Conservation (phyloP, 768 basidiomycete genomes). For the Goffeauzyma gilvescens region DNA sequence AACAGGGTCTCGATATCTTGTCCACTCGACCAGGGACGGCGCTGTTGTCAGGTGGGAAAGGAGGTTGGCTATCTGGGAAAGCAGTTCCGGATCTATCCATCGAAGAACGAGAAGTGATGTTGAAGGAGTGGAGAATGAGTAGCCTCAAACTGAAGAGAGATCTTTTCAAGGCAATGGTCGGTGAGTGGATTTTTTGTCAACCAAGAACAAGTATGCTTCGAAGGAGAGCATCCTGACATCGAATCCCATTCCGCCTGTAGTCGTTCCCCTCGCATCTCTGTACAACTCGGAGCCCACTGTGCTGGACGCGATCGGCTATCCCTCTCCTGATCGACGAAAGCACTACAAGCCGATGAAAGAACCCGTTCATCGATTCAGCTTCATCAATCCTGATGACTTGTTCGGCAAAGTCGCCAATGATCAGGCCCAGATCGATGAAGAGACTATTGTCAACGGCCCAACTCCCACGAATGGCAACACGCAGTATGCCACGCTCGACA, state of each 20-base stretch:
- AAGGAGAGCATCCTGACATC: background rate
- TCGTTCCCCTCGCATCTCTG: background rate
- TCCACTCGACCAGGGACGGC: slow-evolving; percentile 1
- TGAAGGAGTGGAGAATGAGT: slow-evolving; percentile 2
- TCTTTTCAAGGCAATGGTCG: slow-evolving; percentile 1
- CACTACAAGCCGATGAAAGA: slow-evolving; percentile 1
- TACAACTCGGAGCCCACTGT: background rate
- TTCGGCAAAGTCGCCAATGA: background rate
- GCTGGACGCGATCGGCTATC: slow-evolving; percentile 2
- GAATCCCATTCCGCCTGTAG: no score
- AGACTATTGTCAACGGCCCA: no score
- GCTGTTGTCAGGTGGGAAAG: background rate
- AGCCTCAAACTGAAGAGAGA: background rate
- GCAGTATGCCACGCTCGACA: slow-evolving; percentile 7
- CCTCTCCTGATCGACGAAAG: slow-evolving; percentile 4
- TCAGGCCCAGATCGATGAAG: no score
- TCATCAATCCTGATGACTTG: slow-evolving; percentile 1
- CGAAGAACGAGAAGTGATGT: background rate
- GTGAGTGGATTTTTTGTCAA: background rate
- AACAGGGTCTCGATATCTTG: background rate
- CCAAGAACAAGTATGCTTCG: background rate
- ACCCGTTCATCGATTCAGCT: slow-evolving; percentile 3
- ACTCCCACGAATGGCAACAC: no score
- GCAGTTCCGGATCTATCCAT: no score
- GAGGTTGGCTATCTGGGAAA: background rate